These are phyloP conservation scores for Torrubiellomyces zombiae DNA, from an alignment of 2,329 filamentous ascomycete genomes.

Conservation along the genomic window DNA sequence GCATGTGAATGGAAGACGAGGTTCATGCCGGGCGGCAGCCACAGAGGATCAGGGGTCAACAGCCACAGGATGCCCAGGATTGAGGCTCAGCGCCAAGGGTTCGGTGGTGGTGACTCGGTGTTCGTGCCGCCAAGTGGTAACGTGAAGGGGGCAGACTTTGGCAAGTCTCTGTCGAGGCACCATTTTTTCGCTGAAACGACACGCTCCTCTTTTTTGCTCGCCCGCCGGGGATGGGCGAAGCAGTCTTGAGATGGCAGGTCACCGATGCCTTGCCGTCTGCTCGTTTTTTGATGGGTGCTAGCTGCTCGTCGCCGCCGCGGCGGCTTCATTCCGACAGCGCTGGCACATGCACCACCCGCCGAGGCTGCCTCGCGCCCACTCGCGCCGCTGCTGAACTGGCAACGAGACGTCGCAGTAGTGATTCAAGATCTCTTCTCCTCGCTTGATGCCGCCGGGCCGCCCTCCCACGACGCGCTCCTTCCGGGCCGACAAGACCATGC, in stretches of 20 bases:
- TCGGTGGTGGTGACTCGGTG: too few species aligned
- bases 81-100: too few species aligned
- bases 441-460: slow-evolving; percentile 44
- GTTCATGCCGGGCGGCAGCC: too few species aligned
- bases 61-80: too few species aligned
- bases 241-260: neutral
- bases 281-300: neutral
- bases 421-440: slow-evolving; percentile 74
- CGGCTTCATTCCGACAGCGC: slow-evolving; percentile 60
- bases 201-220: slow-evolving; percentile 1
- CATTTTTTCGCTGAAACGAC: too few species aligned
- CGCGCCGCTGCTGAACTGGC: slow-evolving; percentile 61
- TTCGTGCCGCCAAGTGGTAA: too few species aligned
- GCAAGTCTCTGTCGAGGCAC: too few species aligned
- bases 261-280: neutral
- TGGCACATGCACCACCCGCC: slow-evolving; percentile 80
- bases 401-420: slow-evolving; percentile 86
- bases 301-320: slow-evolving; percentile 4
- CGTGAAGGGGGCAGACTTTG: too few species aligned
- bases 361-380: slow-evolving; percentile 76
- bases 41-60: too few species aligned
- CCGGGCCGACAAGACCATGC: slow-evolving; percentile 53
- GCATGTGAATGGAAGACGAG: too few species aligned
- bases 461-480: slow-evolving; percentile 37
- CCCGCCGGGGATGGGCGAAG: neutral